These are phyloP conservation scores for Clonostachys sp. DNA, from an alignment of 2,329 filamentous ascomycete species.

Conservation along the genomic window DNA sequence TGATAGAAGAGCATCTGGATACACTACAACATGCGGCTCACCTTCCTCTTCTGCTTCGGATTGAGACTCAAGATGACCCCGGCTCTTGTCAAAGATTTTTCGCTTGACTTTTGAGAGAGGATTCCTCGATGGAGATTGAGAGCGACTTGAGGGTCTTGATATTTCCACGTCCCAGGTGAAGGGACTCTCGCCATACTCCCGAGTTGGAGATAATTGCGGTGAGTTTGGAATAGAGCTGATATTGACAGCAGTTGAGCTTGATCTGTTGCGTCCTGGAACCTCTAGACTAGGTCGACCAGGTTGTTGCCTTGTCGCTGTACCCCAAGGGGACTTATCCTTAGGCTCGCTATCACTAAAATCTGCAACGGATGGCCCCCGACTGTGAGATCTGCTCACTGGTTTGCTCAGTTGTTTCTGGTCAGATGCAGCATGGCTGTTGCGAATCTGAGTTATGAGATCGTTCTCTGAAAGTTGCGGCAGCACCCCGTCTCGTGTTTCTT, in stretches of 20 bases:
- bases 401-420: slow-evolving; percentile 19
- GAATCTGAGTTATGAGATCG: slow-evolving; percentile 13
- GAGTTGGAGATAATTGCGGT: not conserved
- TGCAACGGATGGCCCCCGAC: slow-evolving; percentile 26
- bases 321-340: slow-evolving; percentile 12
- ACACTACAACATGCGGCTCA: no score
- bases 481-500: slow-evolving; percentile 41
- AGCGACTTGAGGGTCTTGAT: slow-evolving; percentile 40
- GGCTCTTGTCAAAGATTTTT: slow-evolving; percentile 50
- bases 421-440: slow-evolving; percentile 16
- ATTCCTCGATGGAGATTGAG: slow-evolving; percentile 59
- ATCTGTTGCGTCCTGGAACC: slow-evolving; percentile 29
- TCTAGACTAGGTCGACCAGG: slow-evolving; percentile 41
- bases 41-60: slow-evolving; percentile 20
- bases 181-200: not conserved
- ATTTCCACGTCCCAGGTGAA: not conserved
- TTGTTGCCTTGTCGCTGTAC: slow-evolving; percentile 14
- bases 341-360: slow-evolving; percentile 35
- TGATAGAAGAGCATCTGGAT: slow-evolving; percentile 4
- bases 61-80: slow-evolving; percentile 31
- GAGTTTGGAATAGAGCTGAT: not conserved
- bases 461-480: slow-evolving; percentile 21
- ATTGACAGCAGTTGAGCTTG: not conserved
- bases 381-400: slow-evolving; percentile 20
- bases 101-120: slow-evolving; percentile 50